Evolutionary conservation across 1,139 yeast species (phyloP).

Genomic region (Candida glucosophila): DNA sequence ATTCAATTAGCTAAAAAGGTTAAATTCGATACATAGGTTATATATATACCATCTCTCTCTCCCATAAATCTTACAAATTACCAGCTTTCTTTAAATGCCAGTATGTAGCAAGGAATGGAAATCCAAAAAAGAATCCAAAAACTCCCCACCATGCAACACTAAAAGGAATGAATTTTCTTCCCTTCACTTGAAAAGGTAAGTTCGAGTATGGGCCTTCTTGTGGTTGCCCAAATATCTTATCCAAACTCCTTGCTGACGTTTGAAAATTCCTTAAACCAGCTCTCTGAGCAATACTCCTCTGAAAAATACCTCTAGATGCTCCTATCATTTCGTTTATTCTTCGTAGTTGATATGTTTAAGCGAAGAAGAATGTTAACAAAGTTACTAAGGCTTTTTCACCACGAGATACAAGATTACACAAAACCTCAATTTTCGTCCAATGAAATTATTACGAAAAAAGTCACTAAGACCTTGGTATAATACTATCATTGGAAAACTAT

Average conservation of each 20-base stretch:
- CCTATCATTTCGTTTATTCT: too few relatives aligned
- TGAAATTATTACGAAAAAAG: slow-evolving; percentile 5
- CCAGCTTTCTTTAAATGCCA: slow-evolving; percentile 77
- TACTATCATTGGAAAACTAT: background rate
- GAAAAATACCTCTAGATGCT: too few relatives aligned
- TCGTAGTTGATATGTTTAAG: too few relatives aligned
- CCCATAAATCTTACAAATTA: slow-evolving; percentile 22
- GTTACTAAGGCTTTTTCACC: too few relatives aligned
- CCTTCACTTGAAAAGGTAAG: slow-evolving; percentile 88
- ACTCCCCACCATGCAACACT: slow-evolving; percentile 74
- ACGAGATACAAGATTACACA: slow-evolving; percentile 7
- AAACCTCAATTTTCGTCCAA: slow-evolving; percentile 7
- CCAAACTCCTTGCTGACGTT: slow-evolving; percentile 25
- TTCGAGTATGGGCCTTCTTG: slow-evolving; percentile 86
- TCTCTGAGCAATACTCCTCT: slow-evolving; percentile 10
- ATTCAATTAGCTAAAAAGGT: slow-evolving; percentile 16
- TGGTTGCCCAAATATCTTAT: slow-evolving; percentile 32
- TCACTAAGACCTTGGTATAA: background rate
- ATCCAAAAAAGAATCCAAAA: slow-evolving; percentile 48
- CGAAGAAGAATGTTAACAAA: too few relatives aligned
- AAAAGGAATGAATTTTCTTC: slow-evolving; percentile 77
- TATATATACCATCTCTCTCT: slow-evolving; percentile 2
- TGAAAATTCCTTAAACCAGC: slow-evolving; percentile 28
- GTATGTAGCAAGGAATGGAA: slow-evolving; percentile 63
- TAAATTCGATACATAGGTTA: slow-evolving; percentile 15